Conservation (phyloP, 2,329 filamentous ascomycete genomes). For the Ophidiomyces ophidiicola region DNA sequence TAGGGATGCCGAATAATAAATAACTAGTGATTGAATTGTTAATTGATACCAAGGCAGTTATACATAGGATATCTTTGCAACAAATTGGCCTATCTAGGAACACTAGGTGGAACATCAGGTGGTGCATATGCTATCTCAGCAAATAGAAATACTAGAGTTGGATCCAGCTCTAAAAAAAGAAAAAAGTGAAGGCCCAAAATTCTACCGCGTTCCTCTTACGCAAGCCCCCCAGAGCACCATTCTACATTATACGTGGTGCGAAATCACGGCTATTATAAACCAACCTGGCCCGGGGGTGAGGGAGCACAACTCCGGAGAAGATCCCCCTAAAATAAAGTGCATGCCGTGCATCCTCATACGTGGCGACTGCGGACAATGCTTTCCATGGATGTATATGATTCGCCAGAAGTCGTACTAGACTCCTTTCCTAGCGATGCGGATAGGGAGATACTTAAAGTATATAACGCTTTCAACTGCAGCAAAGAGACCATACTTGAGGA, state of each 20-base stretch:
- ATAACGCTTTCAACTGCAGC: slow-evolving; percentile 7
- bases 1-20: not conserved
- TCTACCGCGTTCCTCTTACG: slow-evolving; percentile 6
- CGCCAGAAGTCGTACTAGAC: slow-evolving; percentile 5
- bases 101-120: no score
- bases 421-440: slow-evolving; percentile 12
- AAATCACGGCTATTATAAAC: slow-evolving; percentile 10
- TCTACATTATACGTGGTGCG: slow-evolving; percentile 12
- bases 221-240: slow-evolving; percentile 5
- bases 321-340: not conserved
- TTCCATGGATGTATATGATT: slow-evolving; percentile 13
- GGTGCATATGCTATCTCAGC: slow-evolving; percentile 13
- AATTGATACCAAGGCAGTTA: slow-evolving; percentile 4
- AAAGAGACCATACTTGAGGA: slow-evolving; percentile 1
- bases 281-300: slow-evolving; percentile 11
- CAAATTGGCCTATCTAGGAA: slow-evolving; percentile 12
- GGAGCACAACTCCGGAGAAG: slow-evolving; percentile 5
- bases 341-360: not conserved
- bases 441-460: slow-evolving; percentile 11
- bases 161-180: slow-evolving; percentile 12
- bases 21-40: not conserved
- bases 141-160: slow-evolving; percentile 14
- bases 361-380: slow-evolving; percentile 12
- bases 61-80: slow-evolving; percentile 4
- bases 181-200: no score